Evolutionary conservation across 2,329 filamentous ascomycete species (phyloP).

Genomic region (Plenodomus biglobosus): DNA sequence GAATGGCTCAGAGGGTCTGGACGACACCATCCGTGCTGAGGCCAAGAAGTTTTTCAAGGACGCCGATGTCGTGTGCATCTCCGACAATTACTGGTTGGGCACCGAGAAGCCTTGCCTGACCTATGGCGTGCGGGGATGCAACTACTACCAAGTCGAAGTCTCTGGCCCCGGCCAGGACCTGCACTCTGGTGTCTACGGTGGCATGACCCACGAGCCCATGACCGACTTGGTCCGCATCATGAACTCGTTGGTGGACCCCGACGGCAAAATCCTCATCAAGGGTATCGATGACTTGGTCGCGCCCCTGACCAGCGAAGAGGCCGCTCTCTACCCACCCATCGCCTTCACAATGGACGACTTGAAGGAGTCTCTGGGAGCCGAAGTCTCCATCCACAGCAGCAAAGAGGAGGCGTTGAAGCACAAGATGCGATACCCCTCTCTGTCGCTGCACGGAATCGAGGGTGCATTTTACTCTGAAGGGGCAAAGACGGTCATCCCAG

Average conservation of each 20-base stretch:
- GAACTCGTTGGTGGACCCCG: slow-evolving; percentile 78
- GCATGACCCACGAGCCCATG: slow-evolving; percentile 97
- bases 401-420: slow-evolving; percentile 95
- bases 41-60: slow-evolving; percentile 95
- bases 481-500: slow-evolving; percentile 97
- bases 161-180: slow-evolving; percentile 90
- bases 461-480: slow-evolving; percentile 91
- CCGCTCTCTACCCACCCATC: slow-evolving; percentile 83
- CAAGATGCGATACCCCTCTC: slow-evolving; percentile 90
- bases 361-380: slow-evolving; percentile 85
- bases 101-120: slow-evolving; percentile 98
- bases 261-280: slow-evolving; percentile 93
- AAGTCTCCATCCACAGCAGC: slow-evolving; percentile 81
- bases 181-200: slow-evolving; percentile 96
- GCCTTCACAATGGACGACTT: slow-evolving; percentile 96
- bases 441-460: slow-evolving; percentile 93
- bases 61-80: slow-evolving; percentile 95
- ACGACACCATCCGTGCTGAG: slow-evolving; percentile 90
- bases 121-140: slow-evolving; percentile 94
- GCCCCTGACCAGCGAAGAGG: slow-evolving; percentile 81
- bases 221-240: slow-evolving; percentile 87
- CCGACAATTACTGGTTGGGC: slow-evolving; percentile 99
- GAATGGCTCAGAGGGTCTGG: slow-evolving; percentile 93
- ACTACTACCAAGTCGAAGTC: slow-evolving; percentile 93
- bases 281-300: slow-evolving; percentile 93